Percentiles rank a stretch among this genome's conserved stretches.
These are phyloP conservation scores for Ramicandelaber brevisporus DNA, from an alignment of 192 early-diverging fungal genomes.

Conservation along the genomic window DNA sequence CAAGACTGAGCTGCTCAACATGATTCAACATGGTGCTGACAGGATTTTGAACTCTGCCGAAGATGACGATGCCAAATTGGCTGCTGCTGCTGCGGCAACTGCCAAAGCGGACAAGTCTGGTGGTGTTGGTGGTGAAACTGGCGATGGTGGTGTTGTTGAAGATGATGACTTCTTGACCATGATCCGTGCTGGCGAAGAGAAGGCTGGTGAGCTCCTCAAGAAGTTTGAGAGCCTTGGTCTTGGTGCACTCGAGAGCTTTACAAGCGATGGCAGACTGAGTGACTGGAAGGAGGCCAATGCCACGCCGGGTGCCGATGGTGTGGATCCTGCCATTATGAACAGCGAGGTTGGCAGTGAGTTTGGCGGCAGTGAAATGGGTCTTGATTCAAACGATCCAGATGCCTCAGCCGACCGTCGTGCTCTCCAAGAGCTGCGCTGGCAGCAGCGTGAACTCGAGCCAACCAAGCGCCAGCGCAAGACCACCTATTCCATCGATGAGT, in stretches of 20 bases:
- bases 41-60: conserved; percentile 34
- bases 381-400: no score
- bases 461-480: conserved; percentile 83
- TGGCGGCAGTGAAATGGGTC: no score
- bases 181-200: conserved; percentile 55
- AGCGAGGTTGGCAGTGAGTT: not conserved
- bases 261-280: no score
- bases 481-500: conserved; percentile 78
- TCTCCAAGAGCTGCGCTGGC: conserved; percentile 44
- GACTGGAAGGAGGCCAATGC: conserved; percentile 26
- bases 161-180: conserved; percentile 66
- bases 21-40: conserved; percentile 94
- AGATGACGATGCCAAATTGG: no score
- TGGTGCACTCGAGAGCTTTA: conserved; percentile 83
- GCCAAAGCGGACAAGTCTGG: conserved; percentile 8
- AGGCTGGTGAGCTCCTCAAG: conserved; percentile 61
- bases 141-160: conserved; percentile 10
- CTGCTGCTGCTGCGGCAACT: conserved; percentile 5
- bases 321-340: conserved; percentile 27
- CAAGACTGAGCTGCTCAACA: conserved; percentile 73
- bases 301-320: conserved; percentile 88
- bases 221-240: conserved; percentile 81
- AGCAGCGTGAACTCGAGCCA: no score
- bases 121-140: conserved; percentile 10
- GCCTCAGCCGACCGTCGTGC: conserved; percentile 11